Percentiles rank a stretch among this genome's conserved stretches.
phyloP scores from a whole-genome alignment of 495 filamentous ascomycete genomes.

The Hyaloscypha finlandica region DNA sequence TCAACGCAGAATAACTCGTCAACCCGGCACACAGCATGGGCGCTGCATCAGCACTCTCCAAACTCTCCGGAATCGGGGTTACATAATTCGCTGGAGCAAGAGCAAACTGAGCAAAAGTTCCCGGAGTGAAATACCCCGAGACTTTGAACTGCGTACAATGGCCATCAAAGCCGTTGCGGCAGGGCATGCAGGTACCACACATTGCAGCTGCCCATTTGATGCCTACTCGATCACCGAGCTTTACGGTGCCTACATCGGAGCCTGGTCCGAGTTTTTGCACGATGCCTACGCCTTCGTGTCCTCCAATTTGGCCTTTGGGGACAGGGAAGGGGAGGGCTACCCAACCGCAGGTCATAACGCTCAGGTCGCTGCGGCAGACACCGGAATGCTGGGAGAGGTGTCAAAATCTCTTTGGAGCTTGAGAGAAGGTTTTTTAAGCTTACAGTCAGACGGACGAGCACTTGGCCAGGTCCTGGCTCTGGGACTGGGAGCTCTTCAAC shows the following conservation, averaged over 20 bases:
- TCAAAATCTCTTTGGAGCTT: not conserved
- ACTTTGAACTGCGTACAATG: constrained; percentile 53
- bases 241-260: constrained; percentile 49
- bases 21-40: constrained; percentile 64
- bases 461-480: constrained; percentile 59
- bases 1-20: constrained; percentile 56
- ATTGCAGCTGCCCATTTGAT: constrained; percentile 48
- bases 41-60: constrained; percentile 57
- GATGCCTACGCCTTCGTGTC: constrained; percentile 60
- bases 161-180: constrained; percentile 51
- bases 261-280: constrained; percentile 59
- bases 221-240: constrained; percentile 65
- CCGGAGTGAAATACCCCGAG: constrained; percentile 38
- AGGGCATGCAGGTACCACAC: constrained; percentile 43
- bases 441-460: constrained; percentile 62
- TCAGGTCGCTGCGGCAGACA: constrained; percentile 67
- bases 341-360: constrained; percentile 54
- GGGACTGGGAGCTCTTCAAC: constrained; percentile 64
- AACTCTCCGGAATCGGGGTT: constrained; percentile 63
- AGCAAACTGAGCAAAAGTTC: constrained; percentile 71
- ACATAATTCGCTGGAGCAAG: constrained; percentile 62
- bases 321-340: constrained; percentile 43
- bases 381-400: constrained; percentile 39
- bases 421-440: not conserved
- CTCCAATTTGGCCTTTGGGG: constrained; percentile 66